phyloP scores from a whole-genome alignment of 306 rosid species.

The Hippophae tibetana region DNA sequence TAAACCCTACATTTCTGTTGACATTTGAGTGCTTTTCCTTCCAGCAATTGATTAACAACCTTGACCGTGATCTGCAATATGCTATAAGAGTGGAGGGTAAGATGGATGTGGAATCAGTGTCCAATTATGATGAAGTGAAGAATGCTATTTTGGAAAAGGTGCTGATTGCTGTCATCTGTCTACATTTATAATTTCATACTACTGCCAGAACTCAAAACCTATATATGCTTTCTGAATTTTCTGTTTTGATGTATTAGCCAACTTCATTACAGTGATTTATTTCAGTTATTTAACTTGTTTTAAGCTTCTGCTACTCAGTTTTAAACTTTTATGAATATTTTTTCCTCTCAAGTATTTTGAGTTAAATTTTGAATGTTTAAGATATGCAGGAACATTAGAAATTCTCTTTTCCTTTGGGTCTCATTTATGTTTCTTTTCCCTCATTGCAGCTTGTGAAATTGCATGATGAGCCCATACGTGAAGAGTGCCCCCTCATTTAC shows the following conservation, averaged over 20 bases:
- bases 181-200: not conserved
- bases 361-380: not conserved
- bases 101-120: conserved; percentile 69
- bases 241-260: conserved; percentile 5
- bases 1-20: conserved; percentile 22
- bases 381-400: not conserved
- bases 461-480: conserved; percentile 68
- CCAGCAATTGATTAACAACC: conserved; percentile 76
- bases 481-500: conserved; percentile 91
- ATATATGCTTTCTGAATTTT: conserved; percentile 9
- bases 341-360: too few relatives aligned
- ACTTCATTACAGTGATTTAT: not conserved
- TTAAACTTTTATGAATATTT: not conserved
- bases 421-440: conserved; percentile 20
- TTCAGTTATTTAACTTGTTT: conserved; percentile 1
- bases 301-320: not conserved
- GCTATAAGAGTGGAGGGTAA: conserved; percentile 91
- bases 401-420: not conserved
- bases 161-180: conserved; percentile 18
- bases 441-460: conserved; percentile 56
- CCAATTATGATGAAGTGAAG: conserved; percentile 87
- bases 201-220: conserved; percentile 10
- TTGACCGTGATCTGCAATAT: conserved; percentile 92
- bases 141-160: conserved; percentile 82
- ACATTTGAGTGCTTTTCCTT: conserved; percentile 19